A percentile compares a stretch with the other conserved stretches of the same genome.
These are phyloP conservation scores for Lycium ferocissimum DNA, from an alignment of 257 asterid genomes.

Conservation along the genomic window DNA sequence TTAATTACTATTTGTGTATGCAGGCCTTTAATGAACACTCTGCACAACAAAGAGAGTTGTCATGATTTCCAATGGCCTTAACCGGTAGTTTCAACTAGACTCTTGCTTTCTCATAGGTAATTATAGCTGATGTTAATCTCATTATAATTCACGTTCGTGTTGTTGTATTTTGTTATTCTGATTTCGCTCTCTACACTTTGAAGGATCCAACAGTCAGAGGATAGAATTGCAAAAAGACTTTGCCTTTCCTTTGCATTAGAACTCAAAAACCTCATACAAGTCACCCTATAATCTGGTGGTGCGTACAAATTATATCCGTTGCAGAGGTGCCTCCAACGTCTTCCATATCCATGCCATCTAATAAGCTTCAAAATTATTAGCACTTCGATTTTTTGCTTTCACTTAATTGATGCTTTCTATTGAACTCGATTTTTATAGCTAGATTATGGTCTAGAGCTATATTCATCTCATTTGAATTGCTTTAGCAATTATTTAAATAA, in stretches of 20 bases:
- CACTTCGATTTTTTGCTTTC: conserved; percentile 1
- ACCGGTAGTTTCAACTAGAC: conserved; percentile 10
- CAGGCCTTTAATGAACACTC: conserved; percentile 14
- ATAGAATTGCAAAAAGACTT: not conserved
- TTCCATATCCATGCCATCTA: not conserved
- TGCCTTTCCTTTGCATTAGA: not conserved
- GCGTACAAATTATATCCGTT: not conserved
- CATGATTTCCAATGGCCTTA: conserved; percentile 18
- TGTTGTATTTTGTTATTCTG: not conserved
- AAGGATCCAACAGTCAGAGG: not conserved
- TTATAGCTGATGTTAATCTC: not conserved
- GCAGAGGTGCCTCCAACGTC: not conserved
- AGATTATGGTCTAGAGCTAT: not conserved
- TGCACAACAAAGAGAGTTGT: conserved; percentile 17
- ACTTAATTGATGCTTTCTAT: not conserved
- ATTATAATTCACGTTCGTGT: not conserved
- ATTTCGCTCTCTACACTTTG: not conserved
- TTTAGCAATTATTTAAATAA: not conserved
- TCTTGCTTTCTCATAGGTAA: conserved; percentile 15
- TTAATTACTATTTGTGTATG: not conserved
- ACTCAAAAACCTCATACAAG: not conserved
- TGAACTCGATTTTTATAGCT: not conserved
- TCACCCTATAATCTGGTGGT: not conserved
- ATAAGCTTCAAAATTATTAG: not conserved
- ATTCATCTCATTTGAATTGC: conserved; percentile 26